Evolutionary conservation across 148 eudicot species (phyloP).

Genomic region (Rhododendron simsii): DNA sequence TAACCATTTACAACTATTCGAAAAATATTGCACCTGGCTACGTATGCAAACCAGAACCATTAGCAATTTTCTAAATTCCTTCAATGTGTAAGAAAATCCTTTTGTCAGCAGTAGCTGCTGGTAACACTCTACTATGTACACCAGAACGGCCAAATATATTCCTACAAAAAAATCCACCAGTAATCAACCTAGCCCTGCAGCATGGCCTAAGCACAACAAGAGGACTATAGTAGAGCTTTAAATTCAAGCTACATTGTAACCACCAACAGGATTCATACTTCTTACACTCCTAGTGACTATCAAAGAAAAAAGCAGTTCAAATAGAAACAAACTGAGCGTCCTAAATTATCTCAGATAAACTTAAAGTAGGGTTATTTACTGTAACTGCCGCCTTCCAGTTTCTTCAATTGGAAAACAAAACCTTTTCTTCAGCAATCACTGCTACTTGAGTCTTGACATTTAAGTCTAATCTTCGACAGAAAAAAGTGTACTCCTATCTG

Average conservation of each 20-base stretch:
- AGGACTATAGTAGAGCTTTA: neutral
- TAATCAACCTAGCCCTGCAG: neutral
- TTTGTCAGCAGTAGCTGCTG: neutral
- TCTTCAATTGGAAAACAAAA: neutral
- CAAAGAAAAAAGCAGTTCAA: neutral
- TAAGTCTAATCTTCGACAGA: neutral
- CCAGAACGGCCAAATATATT: neutral
- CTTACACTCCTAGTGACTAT: neutral
- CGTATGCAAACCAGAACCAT: neutral
- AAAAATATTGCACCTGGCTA: neutral
- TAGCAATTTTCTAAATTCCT: neutral
- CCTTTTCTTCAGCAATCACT: neutral
- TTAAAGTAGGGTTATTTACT: neutral
- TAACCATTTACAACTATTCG: neutral
- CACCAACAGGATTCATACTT: neutral
- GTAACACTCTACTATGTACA: neutral
- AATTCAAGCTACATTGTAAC: neutral
- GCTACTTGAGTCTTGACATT: neutral
- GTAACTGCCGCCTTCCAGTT: neutral
- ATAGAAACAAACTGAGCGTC: neutral
- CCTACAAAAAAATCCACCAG: neutral
- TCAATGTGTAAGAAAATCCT: neutral
- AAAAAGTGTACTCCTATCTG: neutral
- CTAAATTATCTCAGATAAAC: neutral
- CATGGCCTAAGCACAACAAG: neutral